Evolutionary conservation across 1,284 basidiomycete species (phyloP), one percentile per base, ranked within the genome.

Genomic region (Trichosporon coremiiforme): DNA sequence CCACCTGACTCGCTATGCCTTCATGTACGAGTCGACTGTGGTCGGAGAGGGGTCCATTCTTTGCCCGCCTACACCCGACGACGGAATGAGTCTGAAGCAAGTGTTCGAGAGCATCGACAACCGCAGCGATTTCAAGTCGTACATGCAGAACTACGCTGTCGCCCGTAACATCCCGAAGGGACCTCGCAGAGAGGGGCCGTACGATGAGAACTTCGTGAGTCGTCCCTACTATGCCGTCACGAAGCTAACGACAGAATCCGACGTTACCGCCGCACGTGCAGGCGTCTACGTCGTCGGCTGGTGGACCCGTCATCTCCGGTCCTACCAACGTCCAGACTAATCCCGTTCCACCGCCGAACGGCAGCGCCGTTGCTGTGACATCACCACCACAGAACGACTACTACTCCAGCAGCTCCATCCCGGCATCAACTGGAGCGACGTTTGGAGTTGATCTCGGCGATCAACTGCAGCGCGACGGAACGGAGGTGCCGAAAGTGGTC

Each of bases 141-240:
- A 92, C 82, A 97, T 99, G 95, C 92, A 97, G 80, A 94, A 97
- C 79, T 99, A 97, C 79, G 90, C 92, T 4, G 86, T 89, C 74
- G 93, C 93, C 6, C 91, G 92, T 72, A 93, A 87, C 15, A 84
- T 86, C 41, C 87, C 89, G 7, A 79, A 82, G 65, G 92, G 91
- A 12, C 92, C 91, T 20, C 86, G 91, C 69, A 85, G 93, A 75
- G 92, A 94, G 73, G 93, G 92, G 4, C 92, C 92, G 6, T 86
- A 88, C 72, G 91, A 95, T 69, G 92, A 95, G 82, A 92, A 92
- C 68, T 94, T 92, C 84, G 92, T 94, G 82, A 65, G 69, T 64
- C 7, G 2, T 67, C 0, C 5, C 33, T 33, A 33, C 33, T 47
- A 12, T 13, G 1, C 9, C 0, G 12, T 4, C 17, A 22, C 15